phyloP scores from a whole-genome alignment of 495 filamentous ascomycete species.

The Aspergillus cristatus region DNA sequence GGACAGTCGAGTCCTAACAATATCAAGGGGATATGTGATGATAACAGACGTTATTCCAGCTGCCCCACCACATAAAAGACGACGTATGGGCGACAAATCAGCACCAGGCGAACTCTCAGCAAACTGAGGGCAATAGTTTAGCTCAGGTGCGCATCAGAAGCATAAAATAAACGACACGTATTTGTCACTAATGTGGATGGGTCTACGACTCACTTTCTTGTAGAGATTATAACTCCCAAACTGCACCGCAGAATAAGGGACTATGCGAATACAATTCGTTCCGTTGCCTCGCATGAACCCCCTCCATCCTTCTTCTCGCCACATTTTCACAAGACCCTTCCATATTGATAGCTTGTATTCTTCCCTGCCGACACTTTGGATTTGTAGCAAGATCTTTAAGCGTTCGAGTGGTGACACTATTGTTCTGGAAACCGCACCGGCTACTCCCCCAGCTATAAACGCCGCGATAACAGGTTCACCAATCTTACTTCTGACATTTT shows the following conservation, averaged over 20 bases:
- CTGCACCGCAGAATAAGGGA: slow-evolving; percentile 95
- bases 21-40: slow-evolving; percentile 78
- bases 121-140: slow-evolving; percentile 39
- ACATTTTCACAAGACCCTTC: slow-evolving; percentile 88
- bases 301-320: slow-evolving; percentile 89
- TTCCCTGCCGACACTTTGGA: slow-evolving; percentile 81
- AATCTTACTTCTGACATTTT: slow-evolving; percentile 16
- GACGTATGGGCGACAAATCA: slow-evolving; percentile 55
- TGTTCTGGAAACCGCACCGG: slow-evolving; percentile 92
- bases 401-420: slow-evolving; percentile 94
- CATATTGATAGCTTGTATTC: slow-evolving; percentile 88
- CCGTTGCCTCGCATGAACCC: slow-evolving; percentile 97
- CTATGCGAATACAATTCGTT: slow-evolving; percentile 95
- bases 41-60: slow-evolving; percentile 93
- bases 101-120: slow-evolving; percentile 64
- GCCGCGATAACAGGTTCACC: slow-evolving; percentile 74
- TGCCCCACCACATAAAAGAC: slow-evolving; percentile 74
- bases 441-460: slow-evolving; percentile 92
- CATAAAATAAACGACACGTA: no score
- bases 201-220: slow-evolving; percentile 59
- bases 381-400: slow-evolving; percentile 93
- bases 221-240: slow-evolving; percentile 98
- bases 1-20: slow-evolving; percentile 88
- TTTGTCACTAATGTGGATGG: no score
- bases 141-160: neutral